Percentiles rank a stretch among this genome's conserved stretches.
Conservation (phyloP, 495 filamentous ascomycete species). For the Glonium stellatum region DNA sequence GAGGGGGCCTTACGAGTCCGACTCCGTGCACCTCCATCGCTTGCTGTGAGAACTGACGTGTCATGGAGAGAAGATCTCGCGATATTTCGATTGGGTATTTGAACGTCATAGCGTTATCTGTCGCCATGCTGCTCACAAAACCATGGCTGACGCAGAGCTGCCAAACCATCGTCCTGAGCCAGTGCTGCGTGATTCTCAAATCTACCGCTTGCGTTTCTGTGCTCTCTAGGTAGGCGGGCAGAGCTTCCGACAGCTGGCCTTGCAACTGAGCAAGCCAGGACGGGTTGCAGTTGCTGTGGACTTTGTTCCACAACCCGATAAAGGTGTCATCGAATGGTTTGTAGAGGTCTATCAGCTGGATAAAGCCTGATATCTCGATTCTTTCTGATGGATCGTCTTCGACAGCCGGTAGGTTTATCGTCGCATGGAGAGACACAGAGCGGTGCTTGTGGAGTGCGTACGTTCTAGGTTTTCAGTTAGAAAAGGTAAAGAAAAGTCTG, state of each 20-base stretch:
- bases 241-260: conserved; percentile 56
- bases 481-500: not conserved
- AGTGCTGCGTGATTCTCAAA: conserved; percentile 66
- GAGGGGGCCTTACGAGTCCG: conserved; percentile 49
- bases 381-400: conserved; percentile 42
- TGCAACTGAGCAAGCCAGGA: conserved; percentile 56
- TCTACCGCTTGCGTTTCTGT: conserved; percentile 65
- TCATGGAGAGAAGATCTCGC: conserved; percentile 59
- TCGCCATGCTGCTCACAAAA: conserved; percentile 43
- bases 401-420: conserved; percentile 55
- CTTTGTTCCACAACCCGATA: conserved; percentile 67
- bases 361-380: conserved; percentile 48
- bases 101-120: conserved; percentile 57
- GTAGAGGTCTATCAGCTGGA: conserved; percentile 61
- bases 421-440: conserved; percentile 62
- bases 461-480: conserved; percentile 40
- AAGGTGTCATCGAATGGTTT: conserved; percentile 66
- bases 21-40: conserved; percentile 70
- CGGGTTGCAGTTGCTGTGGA: conserved; percentile 49
- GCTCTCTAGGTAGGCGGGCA: conserved; percentile 55
- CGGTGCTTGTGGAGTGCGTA: conserved; percentile 73
- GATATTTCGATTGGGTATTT: conserved; percentile 65
- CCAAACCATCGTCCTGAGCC: conserved; percentile 80
- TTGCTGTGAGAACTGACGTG: conserved; percentile 53
- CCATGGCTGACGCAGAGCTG: conserved; percentile 54